Conservation (phyloP, 768 basidiomycete species). For the Candolleomyces eurysporus region DNA sequence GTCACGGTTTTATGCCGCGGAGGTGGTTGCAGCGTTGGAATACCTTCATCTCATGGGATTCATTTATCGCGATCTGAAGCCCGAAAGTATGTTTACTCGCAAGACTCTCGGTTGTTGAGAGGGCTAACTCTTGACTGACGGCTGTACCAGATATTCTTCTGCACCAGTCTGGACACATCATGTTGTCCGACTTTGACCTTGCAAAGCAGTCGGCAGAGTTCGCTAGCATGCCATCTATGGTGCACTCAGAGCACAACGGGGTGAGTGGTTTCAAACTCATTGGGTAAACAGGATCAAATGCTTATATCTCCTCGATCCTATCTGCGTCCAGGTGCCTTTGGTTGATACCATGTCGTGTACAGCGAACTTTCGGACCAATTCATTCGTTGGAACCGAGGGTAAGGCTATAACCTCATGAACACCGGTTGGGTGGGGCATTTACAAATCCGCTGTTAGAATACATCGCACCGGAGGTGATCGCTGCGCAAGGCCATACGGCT, state of each 20-base stretch:
- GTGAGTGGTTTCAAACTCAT: conserved; percentile 43
- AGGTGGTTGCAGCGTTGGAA: conserved; percentile 96
- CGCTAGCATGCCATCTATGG: conserved; percentile 81
- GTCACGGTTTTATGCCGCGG: conserved; percentile 96
- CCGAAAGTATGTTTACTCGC: conserved; percentile 78
- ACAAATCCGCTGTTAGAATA: conserved; percentile 65
- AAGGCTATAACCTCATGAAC: conserved; percentile 22
- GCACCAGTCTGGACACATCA: conserved; percentile 98
- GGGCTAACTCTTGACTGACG: conserved; percentile 7
- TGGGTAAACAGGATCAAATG: conserved; percentile 7
- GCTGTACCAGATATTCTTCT: conserved; percentile 80
- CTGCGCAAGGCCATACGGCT: conserved; percentile 93
- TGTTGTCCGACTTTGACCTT: conserved; percentile 99
- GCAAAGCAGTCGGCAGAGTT: conserved; percentile 92
- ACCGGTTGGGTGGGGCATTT: conserved; percentile 17
- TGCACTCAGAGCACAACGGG: conserved; percentile 87
- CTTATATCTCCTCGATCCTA: conserved; percentile 6
- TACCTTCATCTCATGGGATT: conserved; percentile 99
- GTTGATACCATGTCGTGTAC: conserved; percentile 98
- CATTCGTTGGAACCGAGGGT: conserved; percentile 99
- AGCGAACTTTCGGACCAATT: conserved; percentile 96
- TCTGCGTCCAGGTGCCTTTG: conserved; percentile 66
- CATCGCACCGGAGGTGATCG: conserved; percentile 98
- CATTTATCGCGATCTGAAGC: conserved; percentile 98
- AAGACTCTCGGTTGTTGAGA: conserved; percentile 11